Conservation (phyloP, 179 eudicot genomes). For the Sideroxylon spinosum region DNA sequence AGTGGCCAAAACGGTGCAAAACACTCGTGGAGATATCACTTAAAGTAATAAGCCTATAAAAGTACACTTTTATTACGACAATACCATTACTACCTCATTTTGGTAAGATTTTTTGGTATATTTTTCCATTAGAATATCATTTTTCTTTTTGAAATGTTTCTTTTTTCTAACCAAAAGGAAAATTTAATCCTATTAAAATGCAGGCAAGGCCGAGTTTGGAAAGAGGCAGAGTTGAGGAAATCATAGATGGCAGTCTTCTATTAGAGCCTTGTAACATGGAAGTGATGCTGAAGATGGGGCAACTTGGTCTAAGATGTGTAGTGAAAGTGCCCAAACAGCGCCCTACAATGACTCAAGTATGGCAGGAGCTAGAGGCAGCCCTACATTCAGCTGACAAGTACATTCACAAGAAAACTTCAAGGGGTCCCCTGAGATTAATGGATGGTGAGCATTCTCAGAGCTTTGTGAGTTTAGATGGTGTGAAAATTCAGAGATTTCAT, state of each 20-base stretch:
- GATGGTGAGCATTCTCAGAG: slow-evolving; percentile 27
- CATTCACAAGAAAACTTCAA: slow-evolving; percentile 7
- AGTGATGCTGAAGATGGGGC: slow-evolving; percentile 49
- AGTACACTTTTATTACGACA: no score
- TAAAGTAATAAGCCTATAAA: no score
- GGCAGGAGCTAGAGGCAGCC: slow-evolving; percentile 36
- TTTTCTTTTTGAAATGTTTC: no score
- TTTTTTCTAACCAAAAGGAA: not conserved
- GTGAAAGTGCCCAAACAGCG: slow-evolving; percentile 36
- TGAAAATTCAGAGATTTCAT: slow-evolving; percentile 35
- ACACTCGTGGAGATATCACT: no score
- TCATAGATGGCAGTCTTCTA: slow-evolving; percentile 42
- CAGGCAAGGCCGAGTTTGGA: slow-evolving; percentile 50
- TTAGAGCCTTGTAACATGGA: slow-evolving; percentile 44
- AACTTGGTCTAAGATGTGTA: slow-evolving; percentile 38
- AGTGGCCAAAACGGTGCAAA: no score
- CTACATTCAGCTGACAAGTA: slow-evolving; percentile 20
- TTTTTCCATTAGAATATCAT: no score
- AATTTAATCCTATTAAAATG: not conserved
- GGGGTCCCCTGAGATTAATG: not conserved
- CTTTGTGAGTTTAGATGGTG: slow-evolving; percentile 31
- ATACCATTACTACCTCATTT: no score
- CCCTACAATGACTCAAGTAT: slow-evolving; percentile 46
- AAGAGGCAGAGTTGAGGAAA: slow-evolving; percentile 33
- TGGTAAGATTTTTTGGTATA: no score